Evolutionary conservation across 2,329 filamentous ascomycete species (phyloP), one percentile per base, ranked within the genome.

Genomic region (Aspergillus bombycis): DNA sequence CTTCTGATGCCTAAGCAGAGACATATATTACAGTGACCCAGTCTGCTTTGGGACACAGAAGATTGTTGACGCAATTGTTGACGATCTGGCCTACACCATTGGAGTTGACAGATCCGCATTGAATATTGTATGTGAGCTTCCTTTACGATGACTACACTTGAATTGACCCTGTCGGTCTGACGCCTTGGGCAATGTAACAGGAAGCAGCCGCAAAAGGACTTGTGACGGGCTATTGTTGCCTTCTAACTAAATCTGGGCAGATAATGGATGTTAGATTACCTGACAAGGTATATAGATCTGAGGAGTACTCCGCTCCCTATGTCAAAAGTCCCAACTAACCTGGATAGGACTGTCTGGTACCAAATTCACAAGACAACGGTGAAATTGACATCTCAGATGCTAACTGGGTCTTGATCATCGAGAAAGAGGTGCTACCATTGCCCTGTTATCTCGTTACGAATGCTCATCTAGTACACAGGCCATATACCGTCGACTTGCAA

Each of bases 1-100:
- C 26, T 36, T 19, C 53, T 57, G 43, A 52, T 32, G 36, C n/a
- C 41, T 21, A 19, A 21, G 6, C 30, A 89, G 88, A 65, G 88
- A 89, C 67, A 84, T 90, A 34, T 90, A 86, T 69, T 90, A 90
- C 70, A 83, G 82, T 57, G 85, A 89, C 65, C 86, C 87, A 1
- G 79, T 80, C 46, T 79, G 88, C 10, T 90, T 89, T 69, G 79
- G 81, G 46, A 84, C 82, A 43, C 88, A 90, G 68, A 70, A 75
- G 16, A 77, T 84, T 1, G 86, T 90, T 3, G 84, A 89, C 72
- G 79, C 78, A 57, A 85, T 85, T 60, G 79, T 89, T 12, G 88
- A 90, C 70, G 85, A 88, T 66, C 78, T 90, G 59, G 86, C 87
- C 1, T 83, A 80, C 67, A 89, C 87, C 0, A 84, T 89, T 66